Evolutionary conservation across 768 basidiomycete species (phyloP), one percentile per base, ranked within the genome.

Genomic region (Pulveroboletus sp.): DNA sequence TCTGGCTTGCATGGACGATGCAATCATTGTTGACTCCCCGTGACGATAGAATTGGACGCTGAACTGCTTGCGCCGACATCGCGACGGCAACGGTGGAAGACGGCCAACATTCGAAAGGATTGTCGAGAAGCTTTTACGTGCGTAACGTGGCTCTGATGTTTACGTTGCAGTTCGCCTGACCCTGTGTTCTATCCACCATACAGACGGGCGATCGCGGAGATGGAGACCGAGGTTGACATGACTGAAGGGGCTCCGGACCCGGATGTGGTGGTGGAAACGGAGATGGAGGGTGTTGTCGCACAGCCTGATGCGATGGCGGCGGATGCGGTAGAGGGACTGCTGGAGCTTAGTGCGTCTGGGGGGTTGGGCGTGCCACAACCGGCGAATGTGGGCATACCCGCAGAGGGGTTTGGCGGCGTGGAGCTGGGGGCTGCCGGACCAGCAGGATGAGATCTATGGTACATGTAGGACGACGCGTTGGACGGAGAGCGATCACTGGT

Each of bases 101-200:
- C 71, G 19, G 45, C 69, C 2, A 69, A 67, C 29, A 71, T 77
- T 17, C 74, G 79, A 41, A 71, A 75, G 13, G 75, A 76, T n/a
- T 83, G 83, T 58, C 75, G 80, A 20, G 74, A 76, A 34, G 84
- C 85, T 3, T 90, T 75, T 59, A 67, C 73, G 86, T 85, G 57
- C 42, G 82, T 73, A 13, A 12, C n/a, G 13, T 30, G 23, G 19
- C 9, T 3, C 43, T 5, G 20, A 36, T 17, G 20, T 29, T 19
- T 23, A 23, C 12, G 4, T 49, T 43, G 29, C 17, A 6, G 10
- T n/a, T 43, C 50, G 20, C 8, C 0, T 4, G 3, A 11, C n/a
- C 34, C 9, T 44, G 35, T 47, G 44, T n/a, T 30, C 1, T 44
- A n/a, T n/a, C n/a, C n/a, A n/a, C n/a, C n/a, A n/a, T n/a, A n/a